Evolutionary conservation across 805 yeast genomes (phyloP).

Genomic region (Teunomyces barrocoloradensis): DNA sequence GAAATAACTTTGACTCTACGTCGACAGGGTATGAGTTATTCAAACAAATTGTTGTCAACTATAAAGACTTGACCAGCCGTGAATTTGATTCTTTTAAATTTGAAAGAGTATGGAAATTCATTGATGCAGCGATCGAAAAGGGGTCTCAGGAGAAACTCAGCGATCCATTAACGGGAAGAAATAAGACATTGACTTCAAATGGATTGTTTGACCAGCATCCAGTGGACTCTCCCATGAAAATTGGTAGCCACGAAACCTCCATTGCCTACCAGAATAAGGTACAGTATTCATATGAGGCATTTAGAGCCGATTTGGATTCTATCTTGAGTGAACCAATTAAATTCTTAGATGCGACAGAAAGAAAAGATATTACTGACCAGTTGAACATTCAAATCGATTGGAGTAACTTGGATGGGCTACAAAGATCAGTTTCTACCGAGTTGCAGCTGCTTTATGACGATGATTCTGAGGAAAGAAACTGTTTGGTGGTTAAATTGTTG

Average conservation of each 20-base stretch:
- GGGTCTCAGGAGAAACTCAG: neutral
- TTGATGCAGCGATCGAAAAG: slow-evolving; percentile 26
- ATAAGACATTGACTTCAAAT: neutral
- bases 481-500: slow-evolving; percentile 14
- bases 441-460: slow-evolving; percentile 5
- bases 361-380: slow-evolving; percentile 13
- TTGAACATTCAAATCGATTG: slow-evolving; percentile 10
- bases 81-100: slow-evolving; percentile 36
- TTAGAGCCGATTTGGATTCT: slow-evolving; percentile 25
- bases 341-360: slow-evolving; percentile 13
- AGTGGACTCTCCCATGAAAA: slow-evolving; percentile 35
- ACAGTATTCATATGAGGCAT: slow-evolving; percentile 20
- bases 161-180: slow-evolving; percentile 5
- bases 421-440: slow-evolving; percentile 3
- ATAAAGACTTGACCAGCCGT: slow-evolving; percentile 31
- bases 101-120: slow-evolving; percentile 33
- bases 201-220: slow-evolving; percentile 16
- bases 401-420: slow-evolving; percentile 1
- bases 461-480: slow-evolving; percentile 12
- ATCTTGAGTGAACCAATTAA: slow-evolving; percentile 13
- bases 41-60: slow-evolving; percentile 29
- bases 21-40: slow-evolving; percentile 35
- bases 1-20: slow-evolving; percentile 21
- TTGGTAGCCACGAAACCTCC: slow-evolving; percentile 18
- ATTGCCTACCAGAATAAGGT: slow-evolving; percentile 13